Conservation (phyloP, 257 asterid species). For the Craterostigma plantagineum region DNA sequence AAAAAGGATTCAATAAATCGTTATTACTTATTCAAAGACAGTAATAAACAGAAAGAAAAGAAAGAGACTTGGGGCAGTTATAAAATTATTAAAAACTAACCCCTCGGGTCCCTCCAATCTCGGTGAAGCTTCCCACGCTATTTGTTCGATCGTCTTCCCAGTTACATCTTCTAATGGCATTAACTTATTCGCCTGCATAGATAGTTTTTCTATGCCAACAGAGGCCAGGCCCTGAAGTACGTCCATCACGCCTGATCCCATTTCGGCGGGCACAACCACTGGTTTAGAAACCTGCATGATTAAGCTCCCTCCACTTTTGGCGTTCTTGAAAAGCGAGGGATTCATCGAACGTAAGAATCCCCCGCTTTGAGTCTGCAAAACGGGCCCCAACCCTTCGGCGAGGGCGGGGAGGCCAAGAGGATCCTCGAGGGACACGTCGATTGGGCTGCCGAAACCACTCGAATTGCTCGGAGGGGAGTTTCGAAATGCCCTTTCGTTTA, state of each 20-base stretch:
- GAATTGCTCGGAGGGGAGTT: slow-evolving; percentile 43
- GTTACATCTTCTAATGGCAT: slow-evolving; percentile 91
- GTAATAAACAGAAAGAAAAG: background rate
- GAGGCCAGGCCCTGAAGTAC: slow-evolving; percentile 72
- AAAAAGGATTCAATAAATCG: slow-evolving; percentile 7
- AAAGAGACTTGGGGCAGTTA: too few species aligned
- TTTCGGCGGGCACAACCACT: slow-evolving; percentile 90
- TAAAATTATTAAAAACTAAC: slow-evolving; percentile 17
- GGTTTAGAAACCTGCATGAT: slow-evolving; percentile 88
- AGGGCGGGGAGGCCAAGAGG: slow-evolving; percentile 50
- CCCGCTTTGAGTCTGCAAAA: slow-evolving; percentile 64
- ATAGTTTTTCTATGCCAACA: slow-evolving; percentile 80
- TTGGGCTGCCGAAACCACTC: slow-evolving; percentile 49
- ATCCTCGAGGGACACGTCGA: slow-evolving; percentile 30
- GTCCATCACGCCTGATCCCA: slow-evolving; percentile 83
- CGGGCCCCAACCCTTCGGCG: slow-evolving; percentile 72
- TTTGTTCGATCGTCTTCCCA: slow-evolving; percentile 69
- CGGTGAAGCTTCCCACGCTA: slow-evolving; percentile 56
- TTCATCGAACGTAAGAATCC: slow-evolving; percentile 85
- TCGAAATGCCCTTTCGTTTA: slow-evolving; percentile 53
- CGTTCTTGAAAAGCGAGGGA: slow-evolving; percentile 45
- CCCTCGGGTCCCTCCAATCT: slow-evolving; percentile 54
- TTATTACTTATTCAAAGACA: slow-evolving; percentile 4
- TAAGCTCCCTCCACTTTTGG: slow-evolving; percentile 61
- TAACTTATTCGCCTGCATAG: slow-evolving; percentile 79